Evolutionary conservation across 768 basidiomycete genomes (phyloP).

Genomic region (Leucosporidium scottii): DNA sequence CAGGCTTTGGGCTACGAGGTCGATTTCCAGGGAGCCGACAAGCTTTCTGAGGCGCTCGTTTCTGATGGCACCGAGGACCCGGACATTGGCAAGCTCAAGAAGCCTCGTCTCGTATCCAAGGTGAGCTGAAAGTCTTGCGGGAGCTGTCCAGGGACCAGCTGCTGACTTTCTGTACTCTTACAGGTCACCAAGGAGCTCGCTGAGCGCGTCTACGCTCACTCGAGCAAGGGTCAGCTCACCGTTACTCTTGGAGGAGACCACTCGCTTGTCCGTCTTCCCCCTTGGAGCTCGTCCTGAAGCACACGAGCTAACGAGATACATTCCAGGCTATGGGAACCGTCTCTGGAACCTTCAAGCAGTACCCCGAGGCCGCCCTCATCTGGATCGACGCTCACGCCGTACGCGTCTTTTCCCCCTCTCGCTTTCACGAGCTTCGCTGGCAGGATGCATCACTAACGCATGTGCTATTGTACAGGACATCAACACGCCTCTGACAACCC

Average conservation of each 20-base stretch:
- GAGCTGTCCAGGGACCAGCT: not conserved
- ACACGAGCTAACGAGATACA: not conserved
- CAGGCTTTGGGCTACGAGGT: slow-evolving; percentile 73
- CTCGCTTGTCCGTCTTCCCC: slow-evolving; percentile 58
- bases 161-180: not conserved
- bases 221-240: slow-evolving; percentile 69
- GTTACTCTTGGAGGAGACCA: slow-evolving; percentile 95
- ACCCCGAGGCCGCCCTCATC: slow-evolving; percentile 62
- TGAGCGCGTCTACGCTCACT: slow-evolving; percentile 65
- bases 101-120: slow-evolving; percentile 75
- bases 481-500: slow-evolving; percentile 78
- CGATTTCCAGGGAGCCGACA: slow-evolving; percentile 60
- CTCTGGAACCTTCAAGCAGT: slow-evolving; percentile 63
- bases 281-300: not conserved
- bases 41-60: slow-evolving; percentile 8
- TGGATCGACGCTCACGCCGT: slow-evolving; percentile 81
- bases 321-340: slow-evolving; percentile 83
- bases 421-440: no score
- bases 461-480: slow-evolving; percentile 53
- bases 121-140: not conserved
- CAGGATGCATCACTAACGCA: not conserved
- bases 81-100: slow-evolving; percentile 81
- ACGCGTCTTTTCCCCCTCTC: not conserved
- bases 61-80: slow-evolving; percentile 55
- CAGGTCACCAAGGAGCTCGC: slow-evolving; percentile 69